Conservation (phyloP, 2,329 filamentous ascomycete genomes). For the Clonostachys solani region DNA sequence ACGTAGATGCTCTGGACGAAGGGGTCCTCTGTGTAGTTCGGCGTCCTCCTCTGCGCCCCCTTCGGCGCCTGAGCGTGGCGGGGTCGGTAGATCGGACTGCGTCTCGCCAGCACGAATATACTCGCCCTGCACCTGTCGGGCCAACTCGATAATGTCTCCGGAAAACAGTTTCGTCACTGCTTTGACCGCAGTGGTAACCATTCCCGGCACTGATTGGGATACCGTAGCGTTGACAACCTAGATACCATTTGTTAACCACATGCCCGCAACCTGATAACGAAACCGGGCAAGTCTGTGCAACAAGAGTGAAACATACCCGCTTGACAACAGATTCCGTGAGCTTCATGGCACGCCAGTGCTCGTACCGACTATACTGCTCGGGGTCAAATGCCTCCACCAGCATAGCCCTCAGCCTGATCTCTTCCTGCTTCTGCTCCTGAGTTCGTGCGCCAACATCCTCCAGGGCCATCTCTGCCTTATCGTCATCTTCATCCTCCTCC, state of each 20-base stretch:
- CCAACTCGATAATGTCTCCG: slow-evolving; percentile 70
- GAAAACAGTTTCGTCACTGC: slow-evolving; percentile 74
- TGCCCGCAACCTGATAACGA: neutral
- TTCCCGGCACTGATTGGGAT: slow-evolving; percentile 71
- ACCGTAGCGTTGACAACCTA: slow-evolving; percentile 76
- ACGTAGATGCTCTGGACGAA: slow-evolving; percentile 70
- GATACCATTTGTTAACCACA: neutral
- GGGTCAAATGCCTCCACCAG: slow-evolving; percentile 60
- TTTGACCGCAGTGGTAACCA: slow-evolving; percentile 71
- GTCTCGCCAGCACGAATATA: slow-evolving; percentile 60
- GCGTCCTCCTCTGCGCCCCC: slow-evolving; percentile 11
- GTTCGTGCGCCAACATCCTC: slow-evolving; percentile 57
- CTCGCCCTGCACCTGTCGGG: slow-evolving; percentile 66
- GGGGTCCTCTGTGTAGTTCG: slow-evolving; percentile 42
- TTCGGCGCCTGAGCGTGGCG: slow-evolving; percentile 23
- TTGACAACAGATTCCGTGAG: slow-evolving; percentile 66
- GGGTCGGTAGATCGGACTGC: slow-evolving; percentile 47
- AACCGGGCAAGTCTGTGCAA: neutral
- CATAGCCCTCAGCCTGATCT: slow-evolving; percentile 52
- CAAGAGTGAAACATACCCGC: slow-evolving; percentile 40
- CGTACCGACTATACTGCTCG: slow-evolving; percentile 67
- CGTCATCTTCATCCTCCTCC: slow-evolving; percentile 52
- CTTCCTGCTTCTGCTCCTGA: slow-evolving; percentile 64
- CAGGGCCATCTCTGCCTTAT: slow-evolving; percentile 52
- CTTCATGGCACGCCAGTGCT: slow-evolving; percentile 65